These are phyloP conservation scores for Silene coronaria DNA, from an alignment of 179 eudicot species.

Conservation along the genomic window DNA sequence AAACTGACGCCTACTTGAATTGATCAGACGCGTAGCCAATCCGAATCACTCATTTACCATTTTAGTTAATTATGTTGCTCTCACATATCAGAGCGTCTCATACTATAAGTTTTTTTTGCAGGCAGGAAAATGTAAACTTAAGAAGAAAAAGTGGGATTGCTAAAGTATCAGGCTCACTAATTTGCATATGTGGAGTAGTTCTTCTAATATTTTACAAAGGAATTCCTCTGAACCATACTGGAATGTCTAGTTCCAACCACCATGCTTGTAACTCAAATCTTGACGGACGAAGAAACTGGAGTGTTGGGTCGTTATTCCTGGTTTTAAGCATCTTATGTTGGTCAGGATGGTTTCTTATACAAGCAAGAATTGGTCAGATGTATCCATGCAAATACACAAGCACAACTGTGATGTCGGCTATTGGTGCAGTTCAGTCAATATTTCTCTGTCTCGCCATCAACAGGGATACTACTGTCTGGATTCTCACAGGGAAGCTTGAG, in stretches of 20 bases:
- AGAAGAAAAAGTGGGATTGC: slow-evolving; percentile 57
- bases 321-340: slow-evolving; percentile 44
- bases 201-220: slow-evolving; percentile 65
- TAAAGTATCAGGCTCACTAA: slow-evolving; percentile 50
- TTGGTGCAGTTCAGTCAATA: slow-evolving; percentile 59
- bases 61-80: too few relatives aligned
- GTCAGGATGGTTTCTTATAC: slow-evolving; percentile 79
- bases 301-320: slow-evolving; percentile 46
- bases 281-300: slow-evolving; percentile 24
- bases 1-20: too few relatives aligned
- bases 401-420: slow-evolving; percentile 55
- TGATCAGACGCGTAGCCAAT: too few relatives aligned
- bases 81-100: too few relatives aligned
- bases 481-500: slow-evolving; percentile 52
- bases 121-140: slow-evolving; percentile 59
- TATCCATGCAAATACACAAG: slow-evolving; percentile 56
- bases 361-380: slow-evolving; percentile 52
- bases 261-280: slow-evolving; percentile 11
- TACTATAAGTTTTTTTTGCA: slow-evolving; percentile 20
- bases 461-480: slow-evolving; percentile 44
- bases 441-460: slow-evolving; percentile 38
- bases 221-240: slow-evolving; percentile 34
- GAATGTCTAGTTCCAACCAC: background rate
- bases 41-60: too few relatives aligned
- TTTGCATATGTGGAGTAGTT: slow-evolving; percentile 50